phyloP scores from a whole-genome alignment of 2,329 filamentous ascomycete genomes.

The Metarhizium humberi region DNA sequence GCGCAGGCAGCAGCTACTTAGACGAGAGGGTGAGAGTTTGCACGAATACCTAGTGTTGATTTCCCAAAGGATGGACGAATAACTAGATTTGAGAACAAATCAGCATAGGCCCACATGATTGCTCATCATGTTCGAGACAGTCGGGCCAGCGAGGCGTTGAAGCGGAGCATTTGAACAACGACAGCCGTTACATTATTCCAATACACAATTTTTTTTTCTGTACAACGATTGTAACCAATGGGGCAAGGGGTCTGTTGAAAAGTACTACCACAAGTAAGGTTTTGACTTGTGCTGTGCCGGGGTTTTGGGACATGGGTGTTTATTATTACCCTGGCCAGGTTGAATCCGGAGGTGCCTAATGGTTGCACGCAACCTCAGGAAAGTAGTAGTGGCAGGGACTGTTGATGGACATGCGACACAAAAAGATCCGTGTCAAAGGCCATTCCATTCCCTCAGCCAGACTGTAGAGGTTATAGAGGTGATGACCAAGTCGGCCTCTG shows the following conservation, averaged over 20 bases:
- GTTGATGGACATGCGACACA: too few relatives aligned
- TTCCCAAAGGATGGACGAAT: background rate
- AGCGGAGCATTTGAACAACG: conserved; percentile 6
- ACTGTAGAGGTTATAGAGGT: too few relatives aligned
- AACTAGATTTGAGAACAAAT: background rate
- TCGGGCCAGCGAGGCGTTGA: conserved; percentile 4
- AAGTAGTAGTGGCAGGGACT: too few relatives aligned
- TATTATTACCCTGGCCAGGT: background rate
- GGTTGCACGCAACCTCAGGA: background rate
- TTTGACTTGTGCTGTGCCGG: background rate
- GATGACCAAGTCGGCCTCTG: too few relatives aligned
- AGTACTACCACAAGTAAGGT: background rate
- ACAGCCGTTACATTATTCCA: background rate
- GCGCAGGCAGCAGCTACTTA: background rate
- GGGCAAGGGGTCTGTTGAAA: background rate
- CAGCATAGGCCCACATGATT: background rate
- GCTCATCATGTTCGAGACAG: conserved; percentile 1
- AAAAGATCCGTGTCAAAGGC: too few relatives aligned
- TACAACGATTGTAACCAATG: background rate
- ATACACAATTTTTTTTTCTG: background rate
- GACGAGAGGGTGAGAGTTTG: background rate
- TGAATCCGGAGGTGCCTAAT: background rate
- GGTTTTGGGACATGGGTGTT: background rate
- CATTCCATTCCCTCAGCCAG: too few relatives aligned
- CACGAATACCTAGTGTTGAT: background rate